Base-by-base conservation (phyloP, 202 grass and related monocot species). In the Bolboschoenoplectus hybrid region DNA sequence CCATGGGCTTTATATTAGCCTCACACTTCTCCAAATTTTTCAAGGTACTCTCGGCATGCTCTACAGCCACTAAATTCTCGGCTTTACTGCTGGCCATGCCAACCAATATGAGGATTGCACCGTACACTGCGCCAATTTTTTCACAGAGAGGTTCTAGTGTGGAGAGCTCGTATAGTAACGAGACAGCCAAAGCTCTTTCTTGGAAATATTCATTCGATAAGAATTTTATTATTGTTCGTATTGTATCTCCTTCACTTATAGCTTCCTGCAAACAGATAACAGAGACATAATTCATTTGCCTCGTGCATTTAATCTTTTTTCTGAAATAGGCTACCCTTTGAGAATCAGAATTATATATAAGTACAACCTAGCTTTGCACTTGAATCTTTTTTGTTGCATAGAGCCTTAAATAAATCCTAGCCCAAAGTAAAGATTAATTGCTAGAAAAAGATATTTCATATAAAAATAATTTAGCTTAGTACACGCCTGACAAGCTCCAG, bases 1-100 rank as follows among this genome's bases (percentile, higher is more conserved):
- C 94, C 94, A 97, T 92, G 38, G 93, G 94, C 90, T 90, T 91
- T 17, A 94, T 88, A 87, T 92, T 94, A 1, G 79, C 85, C n/a
- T 97, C 94, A 9, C 85, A 86, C 82, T 77, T 85, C 78, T 94
- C 94, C 87, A 97, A 83, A 82, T 94, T 97, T 10, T 58, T 88
- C 17, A 97, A 86, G 43, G 92, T 94, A 43, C 55, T 92, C 87
- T 97, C 94, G 0, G 94, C 92, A 56, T 90, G 92, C 71, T 97
- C 94, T 64, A 92, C 89, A 1, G 90, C 92, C 1, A 73, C 76
- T 11, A 82, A 69, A 79, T 92, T 91, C 73, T 94, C 94, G 0
- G 94, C 87, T 50, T 89, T 92, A 75, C 94, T 94, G 32, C 94
- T 97, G 4, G 67, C 85, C 94, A 97, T 89, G 19, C 94, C 94